phyloP scores from a whole-genome alignment of 2,329 filamentous ascomycete species.

The Byssochlamys sp. region DNA sequence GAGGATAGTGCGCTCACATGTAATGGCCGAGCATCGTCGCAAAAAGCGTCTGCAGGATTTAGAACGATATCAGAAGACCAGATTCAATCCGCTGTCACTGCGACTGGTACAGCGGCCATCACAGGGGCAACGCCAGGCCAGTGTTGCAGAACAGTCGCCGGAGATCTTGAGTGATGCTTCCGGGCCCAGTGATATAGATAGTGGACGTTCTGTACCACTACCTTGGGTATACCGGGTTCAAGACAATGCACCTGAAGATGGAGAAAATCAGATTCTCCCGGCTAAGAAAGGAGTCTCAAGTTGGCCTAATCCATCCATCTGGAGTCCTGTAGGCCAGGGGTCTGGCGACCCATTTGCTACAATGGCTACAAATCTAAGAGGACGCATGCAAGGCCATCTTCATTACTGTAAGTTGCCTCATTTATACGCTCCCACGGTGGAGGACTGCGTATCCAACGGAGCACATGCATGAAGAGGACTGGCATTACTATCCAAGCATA shows the following conservation, averaged over 20 bases:
- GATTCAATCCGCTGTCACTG: background rate
- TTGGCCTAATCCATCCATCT: background rate
- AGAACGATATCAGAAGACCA: background rate
- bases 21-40: background rate
- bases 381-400: background rate
- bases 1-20: background rate
- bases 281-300: background rate
- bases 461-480: background rate
- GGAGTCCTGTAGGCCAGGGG: background rate
- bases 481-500: background rate
- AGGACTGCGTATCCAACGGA: background rate
- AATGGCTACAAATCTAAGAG: background rate
- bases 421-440: background rate
- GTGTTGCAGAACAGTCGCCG: background rate
- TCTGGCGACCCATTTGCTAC: background rate
- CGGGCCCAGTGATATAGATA: background rate
- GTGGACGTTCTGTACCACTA: background rate
- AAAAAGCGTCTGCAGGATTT: background rate
- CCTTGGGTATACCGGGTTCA: background rate
- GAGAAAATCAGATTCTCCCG: background rate
- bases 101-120: background rate
- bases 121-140: background rate
- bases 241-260: background rate
- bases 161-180: background rate
- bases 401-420: background rate